Base-by-base conservation (phyloP, 139 green algal species). In the Chlamydomonas sp. region DNA sequence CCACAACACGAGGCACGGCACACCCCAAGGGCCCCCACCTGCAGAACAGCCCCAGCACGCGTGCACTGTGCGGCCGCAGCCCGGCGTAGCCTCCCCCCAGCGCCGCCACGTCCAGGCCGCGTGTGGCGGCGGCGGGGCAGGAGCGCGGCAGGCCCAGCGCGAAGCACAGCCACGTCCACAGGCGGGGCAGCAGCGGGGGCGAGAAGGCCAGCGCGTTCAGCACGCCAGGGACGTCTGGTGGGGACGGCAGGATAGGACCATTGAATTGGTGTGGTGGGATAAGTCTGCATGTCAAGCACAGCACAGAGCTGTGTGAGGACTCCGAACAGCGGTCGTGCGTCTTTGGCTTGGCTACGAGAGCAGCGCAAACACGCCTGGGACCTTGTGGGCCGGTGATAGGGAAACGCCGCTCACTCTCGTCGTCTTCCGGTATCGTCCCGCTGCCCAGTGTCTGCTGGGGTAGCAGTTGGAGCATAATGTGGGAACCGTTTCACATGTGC, bases 161-260 rank as follows among this genome's bases (percentile, higher is more conserved):
- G 60, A 83, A 49, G 14, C 78, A 85, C 79, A 93, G 90, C 94
- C 93, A 96, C 75, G 74, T 83, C 91, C 89, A 93, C 71, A 94
- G 82, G 61, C 61, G 67, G 4, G 87, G 87, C 72, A 93, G 77
- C 17, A 91, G 12, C 10, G 10, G 58, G 59, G 85, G 90, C 12
- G 83, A 90, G 79, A 96, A 96, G 6, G 94, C 91, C 73, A 96
- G 88, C 3, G 94, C 89, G 79, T 91, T 95, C 58, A 96, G 91
- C 84, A 95, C 89, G 59, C 16, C 31, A 6, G 78, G 91, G 74
- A 76, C 58, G 75, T 79, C 78, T 86, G 71, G 78, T 20, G 8
- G 7, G 6, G 49, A 15, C 31, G 68, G n/a, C 49, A 71, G 12
- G 66, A 14, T 14, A 71, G 10, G 10, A 71, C 66, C 10, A 31